Evolutionary conservation across 768 basidiomycete genomes (phyloP), one percentile per base, ranked within the genome.

Genomic region (Pisolithus sp.): DNA sequence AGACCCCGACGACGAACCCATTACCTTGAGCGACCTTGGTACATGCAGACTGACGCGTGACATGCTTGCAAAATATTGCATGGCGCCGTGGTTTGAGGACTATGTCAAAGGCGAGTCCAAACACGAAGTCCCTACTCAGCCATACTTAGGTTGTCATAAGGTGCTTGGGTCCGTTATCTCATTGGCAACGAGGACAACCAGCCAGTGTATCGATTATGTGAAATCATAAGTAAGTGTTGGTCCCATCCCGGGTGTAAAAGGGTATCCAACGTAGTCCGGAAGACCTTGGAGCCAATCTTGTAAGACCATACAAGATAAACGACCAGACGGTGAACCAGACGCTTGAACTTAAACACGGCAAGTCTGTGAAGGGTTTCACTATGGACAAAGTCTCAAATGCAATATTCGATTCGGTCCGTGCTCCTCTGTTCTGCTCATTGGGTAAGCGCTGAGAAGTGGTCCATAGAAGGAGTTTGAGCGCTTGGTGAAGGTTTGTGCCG

Each of bases 381-480:
- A 93, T 99, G 85, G 90, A 93, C 63, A 86, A 85, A 58, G 82
- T 95, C 7, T 95, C 92, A 7, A 95, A 97, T 62, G 69, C 78
- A 1, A 51, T 69, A 3, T 85, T 92, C 52, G 71, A 70, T 10
- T 67, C 73, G 55, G 94, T 93, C 45, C 47, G 82, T 75, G 6
- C 17, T 36, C 42, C 12, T 5, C 9, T 36, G 7, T 39, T 5
- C 53, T 48, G 36, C 7, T 46, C 37, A 17, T 31, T 26, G 43
- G 47, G 51, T 37, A 56, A 40, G 39, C 12, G 50, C 55, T 63
- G 37, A 60, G 46, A 21, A 21, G 21, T 24, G 24, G 37, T 49
- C 38, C 57, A 44, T 63, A 92, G 89, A 77, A 78, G 65, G 92
- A 95, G 64, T 89, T 83, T 65, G 79, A 79, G 12, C 81, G 85